Conservation (phyloP, 2,329 filamentous ascomycete genomes). For the Hypoxylon sp. region DNA sequence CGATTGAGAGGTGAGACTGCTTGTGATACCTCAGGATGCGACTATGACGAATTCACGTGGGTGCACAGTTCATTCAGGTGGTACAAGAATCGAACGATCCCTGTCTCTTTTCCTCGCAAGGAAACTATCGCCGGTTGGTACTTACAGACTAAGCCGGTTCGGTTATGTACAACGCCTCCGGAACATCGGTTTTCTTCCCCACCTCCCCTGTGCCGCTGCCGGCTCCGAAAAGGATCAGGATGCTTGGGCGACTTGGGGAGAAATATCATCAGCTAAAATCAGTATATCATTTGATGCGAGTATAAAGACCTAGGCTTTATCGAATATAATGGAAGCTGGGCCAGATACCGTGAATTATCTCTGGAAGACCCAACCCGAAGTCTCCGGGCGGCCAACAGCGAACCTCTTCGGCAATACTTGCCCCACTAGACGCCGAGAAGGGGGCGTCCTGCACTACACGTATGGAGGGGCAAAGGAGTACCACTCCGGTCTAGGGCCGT, state of each 20-base stretch:
- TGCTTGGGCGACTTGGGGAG: background rate
- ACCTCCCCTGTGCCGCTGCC: background rate
- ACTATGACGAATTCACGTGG: background rate
- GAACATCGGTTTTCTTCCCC: constrained; percentile 16
- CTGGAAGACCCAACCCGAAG: background rate
- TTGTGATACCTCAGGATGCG: background rate
- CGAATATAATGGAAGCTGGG: background rate
- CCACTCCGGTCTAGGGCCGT: constrained; percentile 15
- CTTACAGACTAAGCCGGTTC: constrained; percentile 7
- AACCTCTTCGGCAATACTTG: constrained; percentile 3
- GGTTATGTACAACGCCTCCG: constrained; percentile 5
- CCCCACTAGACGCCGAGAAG: constrained; percentile 32
- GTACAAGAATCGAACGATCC: background rate
- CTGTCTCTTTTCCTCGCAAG: background rate
- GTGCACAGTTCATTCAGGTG: background rate
- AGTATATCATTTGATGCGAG: background rate
- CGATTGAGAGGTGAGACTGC: background rate
- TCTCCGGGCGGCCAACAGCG: background rate
- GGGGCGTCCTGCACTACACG: background rate
- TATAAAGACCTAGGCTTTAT: background rate
- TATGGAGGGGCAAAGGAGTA: constrained; percentile 1
- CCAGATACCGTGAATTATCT: background rate
- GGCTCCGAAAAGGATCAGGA: constrained; percentile 16
- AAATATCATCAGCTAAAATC: background rate
- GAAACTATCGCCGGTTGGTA: constrained; percentile 3